These are phyloP conservation scores for Gentiana dahurica DNA, from an alignment of 257 asterid species.

Conservation along the genomic window DNA sequence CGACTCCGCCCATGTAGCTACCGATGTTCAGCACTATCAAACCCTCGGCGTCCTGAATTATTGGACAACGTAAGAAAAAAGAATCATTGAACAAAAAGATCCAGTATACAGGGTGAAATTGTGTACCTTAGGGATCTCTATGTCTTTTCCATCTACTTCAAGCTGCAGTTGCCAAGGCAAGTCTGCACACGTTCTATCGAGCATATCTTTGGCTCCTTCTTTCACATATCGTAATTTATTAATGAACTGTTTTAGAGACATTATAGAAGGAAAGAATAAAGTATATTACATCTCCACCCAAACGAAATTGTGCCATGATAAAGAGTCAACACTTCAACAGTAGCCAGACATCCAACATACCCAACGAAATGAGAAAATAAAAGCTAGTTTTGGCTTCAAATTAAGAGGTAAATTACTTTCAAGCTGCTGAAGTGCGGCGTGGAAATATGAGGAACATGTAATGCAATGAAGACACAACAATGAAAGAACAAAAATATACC, in stretches of 20 bases:
- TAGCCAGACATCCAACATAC: too few relatives aligned
- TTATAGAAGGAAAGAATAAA: too few relatives aligned
- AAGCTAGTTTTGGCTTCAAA: too few relatives aligned
- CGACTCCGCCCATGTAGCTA: conserved; percentile 94
- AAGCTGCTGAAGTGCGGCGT: too few relatives aligned
- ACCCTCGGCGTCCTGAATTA: conserved; percentile 66
- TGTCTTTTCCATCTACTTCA: conserved; percentile 69
- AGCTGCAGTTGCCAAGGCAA: conserved; percentile 94
- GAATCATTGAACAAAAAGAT: neutral
- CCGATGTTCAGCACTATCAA: conserved; percentile 81
- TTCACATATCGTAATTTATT: conserved; percentile 77
- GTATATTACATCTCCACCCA: too few relatives aligned
- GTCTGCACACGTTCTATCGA: conserved; percentile 89
- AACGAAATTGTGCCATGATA: too few relatives aligned
- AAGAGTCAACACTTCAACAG: too few relatives aligned
- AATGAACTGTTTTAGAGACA: conserved; percentile 37
- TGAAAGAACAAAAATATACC: conserved; percentile 21
- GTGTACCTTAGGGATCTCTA: conserved; percentile 57
- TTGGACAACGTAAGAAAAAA: conserved; percentile 12
- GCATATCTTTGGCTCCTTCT: conserved; percentile 87
- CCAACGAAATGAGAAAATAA: too few relatives aligned
- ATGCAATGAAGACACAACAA: neutral
- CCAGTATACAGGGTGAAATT: neutral
- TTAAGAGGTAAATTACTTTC: too few relatives aligned
- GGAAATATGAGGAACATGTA: neutral